Evolutionary conservation across 768 basidiomycete genomes (phyloP), one percentile per base, ranked within the genome.

Genomic region (Punctularia strigosozonata): DNA sequence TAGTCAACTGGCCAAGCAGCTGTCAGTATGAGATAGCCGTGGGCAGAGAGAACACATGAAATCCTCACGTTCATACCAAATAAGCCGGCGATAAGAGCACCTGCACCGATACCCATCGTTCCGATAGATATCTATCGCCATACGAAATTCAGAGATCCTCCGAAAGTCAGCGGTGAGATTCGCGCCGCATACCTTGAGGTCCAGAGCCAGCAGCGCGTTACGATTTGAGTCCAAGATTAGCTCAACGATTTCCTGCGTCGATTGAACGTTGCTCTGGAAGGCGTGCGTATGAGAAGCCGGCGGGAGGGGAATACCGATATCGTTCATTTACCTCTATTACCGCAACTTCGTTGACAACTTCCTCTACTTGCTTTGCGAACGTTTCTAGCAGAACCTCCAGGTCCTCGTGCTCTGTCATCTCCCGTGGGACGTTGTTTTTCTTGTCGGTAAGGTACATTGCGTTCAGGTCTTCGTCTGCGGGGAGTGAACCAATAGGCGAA

Each of bases 201-300:
- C 92, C 24, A 98, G 72, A 33, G 88, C 87, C 17, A 98, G 68
- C 13, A 98, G 67, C 4, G 84, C 75, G 50, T 98, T 98, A 35
- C 94, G 81, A 62, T 95, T 95, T 35, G 91, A 85, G 57, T 98
- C 94, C 28, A 98, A 69, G 51, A 97, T 90, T 43, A 98, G 71
- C 58, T 98, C 94, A 2, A 94, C 88, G 38, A 98, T 97, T 61
- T 98, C 94, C 64, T 97, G 94, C 0, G 94, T 98, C 10, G 91
- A 90, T 60, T 91, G 85, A 26, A 98, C 87, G 54, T 98, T 97
- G 39, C 71, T 75, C 89, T 89, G 46, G 33, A 42, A 38, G 31
- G 26, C 15, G 26, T 28, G 10, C 8, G 26, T 15, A 15, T 8
- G 10, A 8, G 10, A 8, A 15, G 10, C 26, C 26, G 26, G 26